A percentile compares a stretch with the other conserved stretches of the same genome.
Evolutionary conservation across 768 basidiomycete species (phyloP).

Genomic region (Tylopilus intermedius): DNA sequence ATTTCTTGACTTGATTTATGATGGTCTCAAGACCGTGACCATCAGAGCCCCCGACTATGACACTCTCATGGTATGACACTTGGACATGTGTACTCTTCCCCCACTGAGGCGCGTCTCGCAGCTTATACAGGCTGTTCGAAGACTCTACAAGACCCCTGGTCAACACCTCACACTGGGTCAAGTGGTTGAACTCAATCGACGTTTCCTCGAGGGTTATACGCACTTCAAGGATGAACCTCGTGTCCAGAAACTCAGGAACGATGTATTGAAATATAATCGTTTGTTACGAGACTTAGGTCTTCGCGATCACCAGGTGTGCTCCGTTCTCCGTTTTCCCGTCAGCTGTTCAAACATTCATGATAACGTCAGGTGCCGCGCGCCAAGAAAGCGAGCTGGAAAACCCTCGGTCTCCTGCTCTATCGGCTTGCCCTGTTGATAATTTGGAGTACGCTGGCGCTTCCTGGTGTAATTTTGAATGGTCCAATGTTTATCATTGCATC

Average conservation of each 20-base stretch:
- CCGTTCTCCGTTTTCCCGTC: background rate
- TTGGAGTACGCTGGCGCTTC: constrained; percentile 83
- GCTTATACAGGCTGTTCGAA: constrained; percentile 93
- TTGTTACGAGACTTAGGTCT: constrained; percentile 83
- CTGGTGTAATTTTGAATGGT: constrained; percentile 85
- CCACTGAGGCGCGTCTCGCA: constrained; percentile 28
- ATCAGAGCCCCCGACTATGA: constrained; percentile 95
- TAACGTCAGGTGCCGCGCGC: constrained; percentile 73
- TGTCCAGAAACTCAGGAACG: constrained; percentile 70
- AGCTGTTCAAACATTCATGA: background rate
- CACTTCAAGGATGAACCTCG: constrained; percentile 91
- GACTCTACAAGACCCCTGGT: constrained; percentile 90
- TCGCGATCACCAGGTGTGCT: constrained; percentile 81
- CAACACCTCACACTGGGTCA: constrained; percentile 92
- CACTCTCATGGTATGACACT: constrained; percentile 81
- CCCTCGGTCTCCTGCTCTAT: constrained; percentile 77
- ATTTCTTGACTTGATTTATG: constrained; percentile 87
- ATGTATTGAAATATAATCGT: constrained; percentile 88
- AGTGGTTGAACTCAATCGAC: constrained; percentile 90
- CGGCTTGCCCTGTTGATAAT: constrained; percentile 68
- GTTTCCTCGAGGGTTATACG: constrained; percentile 88
- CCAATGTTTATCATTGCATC: constrained; percentile 92
- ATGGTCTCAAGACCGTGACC: constrained; percentile 92
- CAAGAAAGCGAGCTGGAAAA: constrained; percentile 82
- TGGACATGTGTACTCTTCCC: background rate